Base-by-base conservation (phyloP, 768 basidiomycete species). In the Kwoniella pini region DNA sequence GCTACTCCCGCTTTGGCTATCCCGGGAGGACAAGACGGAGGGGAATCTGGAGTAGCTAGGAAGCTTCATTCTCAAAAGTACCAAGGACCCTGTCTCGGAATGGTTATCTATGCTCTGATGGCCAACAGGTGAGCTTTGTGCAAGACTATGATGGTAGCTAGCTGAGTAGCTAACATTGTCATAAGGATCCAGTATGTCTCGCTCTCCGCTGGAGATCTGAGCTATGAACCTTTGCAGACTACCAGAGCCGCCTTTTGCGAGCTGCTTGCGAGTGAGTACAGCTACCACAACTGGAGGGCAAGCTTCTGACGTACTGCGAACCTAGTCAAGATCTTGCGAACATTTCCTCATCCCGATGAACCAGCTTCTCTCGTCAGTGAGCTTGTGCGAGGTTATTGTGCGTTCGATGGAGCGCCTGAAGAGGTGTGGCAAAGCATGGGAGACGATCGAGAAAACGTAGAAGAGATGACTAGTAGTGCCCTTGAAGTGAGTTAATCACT, bases 341-440 rank as follows among this genome's bases (percentile, higher is more conserved):
- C 83, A 30, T 93, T 89, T 70, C 86, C 89, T 0, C 60, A 69
- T 42, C 83, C 83, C 4, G 85, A 86, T 67, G 67, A 72, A 39
- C 84, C 88, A 71, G 83, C 92, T n/a, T 85, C 88, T 57, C 82
- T 93, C 19, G 84, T 88, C 26, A 86, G 88, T 9, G 88, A 89
- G 26, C 79, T 97, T 51, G 92, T 89, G 0, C 87, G 86, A 0
- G 84, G 83, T 57, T 96, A 90, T 88, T 89, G 87, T 74, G 89
- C 92, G 1, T 84, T 95, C 52, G 84, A 88, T 17, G 84, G 87
- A 22, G 84, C 89, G 24, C 80, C 91, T 5, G 83, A 86, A 27
- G 84, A 87, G 44, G 85, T 94, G 39, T 86, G 84, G 71, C 79
- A 88, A 3, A 84, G 85, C 49, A 75, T 79, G 54, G 85, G 83